phyloP scores from a whole-genome alignment of 2,329 filamentous ascomycete genomes.

The Byssothecium circinans region DNA sequence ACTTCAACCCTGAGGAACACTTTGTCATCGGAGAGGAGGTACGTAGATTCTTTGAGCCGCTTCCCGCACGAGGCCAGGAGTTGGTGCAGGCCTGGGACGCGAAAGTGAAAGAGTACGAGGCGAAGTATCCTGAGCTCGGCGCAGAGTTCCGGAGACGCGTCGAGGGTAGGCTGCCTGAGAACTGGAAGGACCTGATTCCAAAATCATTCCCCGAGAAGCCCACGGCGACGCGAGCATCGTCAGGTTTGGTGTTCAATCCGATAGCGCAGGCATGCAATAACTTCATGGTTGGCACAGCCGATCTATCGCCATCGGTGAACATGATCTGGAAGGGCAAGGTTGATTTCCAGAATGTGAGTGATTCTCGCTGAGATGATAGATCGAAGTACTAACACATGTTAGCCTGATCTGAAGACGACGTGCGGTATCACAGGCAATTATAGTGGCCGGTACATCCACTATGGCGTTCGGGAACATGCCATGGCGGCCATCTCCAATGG shows the following conservation, averaged over 20 bases:
- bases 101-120: constrained; percentile 48
- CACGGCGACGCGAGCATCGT: constrained; percentile 55
- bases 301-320: constrained; percentile 56
- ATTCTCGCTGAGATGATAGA: neutral
- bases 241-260: constrained; percentile 56
- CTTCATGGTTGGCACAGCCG: constrained; percentile 76
- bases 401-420: constrained; percentile 34
- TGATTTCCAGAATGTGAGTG: constrained; percentile 55
- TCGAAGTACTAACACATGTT: constrained; percentile 13
- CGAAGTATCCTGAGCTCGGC: constrained; percentile 53
- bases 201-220: constrained; percentile 51
- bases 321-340: constrained; percentile 58
- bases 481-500: constrained; percentile 53
- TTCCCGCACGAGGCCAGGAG: constrained; percentile 50
- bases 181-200: constrained; percentile 57
- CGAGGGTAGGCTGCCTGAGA: constrained; percentile 50
- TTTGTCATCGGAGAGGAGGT: constrained; percentile 53
- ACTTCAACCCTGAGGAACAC: constrained; percentile 53
- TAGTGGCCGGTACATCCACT: constrained; percentile 55
- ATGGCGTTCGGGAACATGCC: constrained; percentile 42
- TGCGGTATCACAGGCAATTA: constrained; percentile 60
- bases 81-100: constrained; percentile 54
- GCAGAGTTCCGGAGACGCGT: constrained; percentile 54
- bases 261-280: constrained; percentile 79
- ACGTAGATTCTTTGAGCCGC: constrained; percentile 56